Evolutionary conservation across 192 early-diverging fungal species (phyloP).

Genomic region (Podila epicladia): DNA sequence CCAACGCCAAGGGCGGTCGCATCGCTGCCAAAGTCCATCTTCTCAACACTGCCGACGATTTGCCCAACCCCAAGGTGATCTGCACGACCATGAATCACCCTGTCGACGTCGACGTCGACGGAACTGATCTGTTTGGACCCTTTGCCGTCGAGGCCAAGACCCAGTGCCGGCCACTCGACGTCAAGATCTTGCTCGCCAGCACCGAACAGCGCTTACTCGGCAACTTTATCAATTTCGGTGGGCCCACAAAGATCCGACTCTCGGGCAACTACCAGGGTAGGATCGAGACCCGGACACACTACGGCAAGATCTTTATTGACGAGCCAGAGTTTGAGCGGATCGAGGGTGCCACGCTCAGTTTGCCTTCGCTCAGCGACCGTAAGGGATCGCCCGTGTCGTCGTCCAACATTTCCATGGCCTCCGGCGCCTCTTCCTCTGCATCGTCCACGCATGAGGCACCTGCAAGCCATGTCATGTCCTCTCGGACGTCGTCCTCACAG

Average conservation of each 20-base stretch:
- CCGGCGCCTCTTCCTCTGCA: constrained; percentile 1
- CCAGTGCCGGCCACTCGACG: constrained; percentile 35
- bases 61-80: constrained; percentile 31
- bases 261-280: constrained; percentile 49
- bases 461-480: constrained; percentile 14
- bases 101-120: constrained; percentile 25
- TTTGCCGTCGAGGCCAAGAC: constrained; percentile 51
- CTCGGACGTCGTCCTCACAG: constrained; percentile 24
- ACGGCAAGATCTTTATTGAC: constrained; percentile 41
- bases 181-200: constrained; percentile 40
- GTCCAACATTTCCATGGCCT: neutral
- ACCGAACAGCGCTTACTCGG: constrained; percentile 22
- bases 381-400: neutral
- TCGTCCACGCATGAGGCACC: constrained; percentile 26
- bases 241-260: constrained; percentile 26
- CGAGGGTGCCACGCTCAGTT: constrained; percentile 26
- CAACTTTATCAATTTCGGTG: constrained; percentile 53
- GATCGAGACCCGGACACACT: constrained; percentile 39
- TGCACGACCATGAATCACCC: constrained; percentile 32
- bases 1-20: constrained; percentile 27
- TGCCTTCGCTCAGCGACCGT: constrained; percentile 36
- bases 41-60: constrained; percentile 36
- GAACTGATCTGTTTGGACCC: constrained; percentile 29
- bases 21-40: constrained; percentile 30
- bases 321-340: constrained; percentile 45